Conservation (phyloP, 768 basidiomycete species). For the Lactarius hengduanensis region DNA sequence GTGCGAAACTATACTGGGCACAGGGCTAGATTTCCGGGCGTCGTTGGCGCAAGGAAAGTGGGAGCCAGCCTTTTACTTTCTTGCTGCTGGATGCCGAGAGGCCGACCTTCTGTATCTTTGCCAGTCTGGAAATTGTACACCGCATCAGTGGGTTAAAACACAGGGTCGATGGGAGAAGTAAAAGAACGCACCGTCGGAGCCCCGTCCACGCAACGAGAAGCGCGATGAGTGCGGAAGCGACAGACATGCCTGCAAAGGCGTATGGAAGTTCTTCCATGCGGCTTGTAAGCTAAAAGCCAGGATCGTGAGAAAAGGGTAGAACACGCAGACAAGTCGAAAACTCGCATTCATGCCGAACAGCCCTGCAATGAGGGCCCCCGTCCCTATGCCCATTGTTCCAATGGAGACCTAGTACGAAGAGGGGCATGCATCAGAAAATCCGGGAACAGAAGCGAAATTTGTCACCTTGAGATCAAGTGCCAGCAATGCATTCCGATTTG, state of each 20-base stretch:
- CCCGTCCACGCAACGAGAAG: constrained; percentile 63
- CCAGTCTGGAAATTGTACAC: constrained; percentile 37
- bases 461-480: constrained; percentile 85
- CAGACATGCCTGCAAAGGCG: constrained; percentile 70
- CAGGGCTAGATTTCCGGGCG: constrained; percentile 6
- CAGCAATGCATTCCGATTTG: constrained; percentile 89
- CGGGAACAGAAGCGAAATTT: background rate
- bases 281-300: constrained; percentile 56
- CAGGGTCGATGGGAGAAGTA: constrained; percentile 24
- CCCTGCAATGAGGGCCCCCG: constrained; percentile 86
- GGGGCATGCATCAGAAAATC: background rate
- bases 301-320: constrained; percentile 16
- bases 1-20: background rate
- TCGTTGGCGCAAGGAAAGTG: constrained; percentile 16
- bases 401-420: constrained; percentile 70
- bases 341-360: constrained; percentile 96
- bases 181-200: constrained; percentile 51
- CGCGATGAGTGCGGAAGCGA: constrained; percentile 55
- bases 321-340: constrained; percentile 26
- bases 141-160: constrained; percentile 5
- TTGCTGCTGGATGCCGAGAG: constrained; percentile 20
- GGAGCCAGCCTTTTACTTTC: constrained; percentile 10
- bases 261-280: constrained; percentile 70
- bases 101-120: constrained; percentile 34
- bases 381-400: constrained; percentile 87